Conservation (phyloP, 805 yeast genomes). For the Ogataea siamensis region DNA sequence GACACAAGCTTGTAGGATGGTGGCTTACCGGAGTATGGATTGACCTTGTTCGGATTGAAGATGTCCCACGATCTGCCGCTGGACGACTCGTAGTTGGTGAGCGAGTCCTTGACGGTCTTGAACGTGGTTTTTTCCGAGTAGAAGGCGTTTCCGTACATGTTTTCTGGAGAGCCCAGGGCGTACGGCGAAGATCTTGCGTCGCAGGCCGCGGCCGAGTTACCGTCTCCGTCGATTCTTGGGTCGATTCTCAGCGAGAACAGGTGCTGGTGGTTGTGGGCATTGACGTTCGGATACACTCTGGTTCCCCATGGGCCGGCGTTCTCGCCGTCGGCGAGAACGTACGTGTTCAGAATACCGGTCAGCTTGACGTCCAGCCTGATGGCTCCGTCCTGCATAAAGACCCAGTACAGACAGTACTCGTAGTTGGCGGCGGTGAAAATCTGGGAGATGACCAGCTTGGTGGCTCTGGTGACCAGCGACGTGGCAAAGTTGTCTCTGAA, state of each 20-base stretch:
- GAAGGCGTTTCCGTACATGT: slow-evolving; percentile 78
- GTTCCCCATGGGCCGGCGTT: slow-evolving; percentile 77
- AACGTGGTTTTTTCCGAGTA: slow-evolving; percentile 61
- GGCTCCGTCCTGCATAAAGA: slow-evolving; percentile 79
- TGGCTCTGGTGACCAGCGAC: slow-evolving; percentile 71
- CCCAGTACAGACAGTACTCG: slow-evolving; percentile 84
- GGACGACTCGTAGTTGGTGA: slow-evolving; percentile 57
- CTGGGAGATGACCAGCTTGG: slow-evolving; percentile 70
- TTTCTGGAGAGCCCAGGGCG: slow-evolving; percentile 64
- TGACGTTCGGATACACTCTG: slow-evolving; percentile 72
- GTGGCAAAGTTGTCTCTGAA: slow-evolving; percentile 79
- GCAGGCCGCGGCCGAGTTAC: slow-evolving; percentile 66
- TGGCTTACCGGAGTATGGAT: slow-evolving; percentile 72
- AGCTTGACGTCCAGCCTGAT: slow-evolving; percentile 75
- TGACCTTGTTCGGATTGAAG: slow-evolving; percentile 65
- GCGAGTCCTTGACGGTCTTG: slow-evolving; percentile 65
- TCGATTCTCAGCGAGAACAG: slow-evolving; percentile 73
- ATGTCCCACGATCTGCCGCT: slow-evolving; percentile 77
- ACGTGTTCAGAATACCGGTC: slow-evolving; percentile 82
- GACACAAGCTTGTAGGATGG: slow-evolving; percentile 76
- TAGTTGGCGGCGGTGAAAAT: slow-evolving; percentile 86
- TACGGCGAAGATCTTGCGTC: slow-evolving; percentile 62
- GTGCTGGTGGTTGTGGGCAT: slow-evolving; percentile 88
- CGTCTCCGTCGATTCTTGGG: slow-evolving; percentile 79
- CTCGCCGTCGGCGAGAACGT: slow-evolving; percentile 60